Evolutionary conservation across 106 monocot genomes (phyloP), one percentile per base, ranked within the genome.

Genomic region (Chionographis japonica): DNA sequence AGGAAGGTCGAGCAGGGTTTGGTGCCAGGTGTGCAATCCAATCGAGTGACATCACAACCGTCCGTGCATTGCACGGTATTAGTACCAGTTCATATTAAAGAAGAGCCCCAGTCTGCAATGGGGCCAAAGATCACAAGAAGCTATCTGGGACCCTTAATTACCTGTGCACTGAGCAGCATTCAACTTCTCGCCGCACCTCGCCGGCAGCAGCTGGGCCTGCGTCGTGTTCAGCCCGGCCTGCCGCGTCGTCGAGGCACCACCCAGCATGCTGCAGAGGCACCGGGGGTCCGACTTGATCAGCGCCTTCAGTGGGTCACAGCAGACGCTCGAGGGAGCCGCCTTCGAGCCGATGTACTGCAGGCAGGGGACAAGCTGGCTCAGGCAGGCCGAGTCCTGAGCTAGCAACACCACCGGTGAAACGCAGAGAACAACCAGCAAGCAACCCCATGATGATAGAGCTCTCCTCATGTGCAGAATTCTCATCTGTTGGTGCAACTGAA

Each of bases 181-280:
- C 19, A 74, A 81, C 38, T 79, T 79, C 65, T 81, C 61, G 7
- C 85, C 82, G 20, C 89, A 82, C 16, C 74, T 78, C 8, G 72
- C 42, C 0, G 82, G 76, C 62, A 88, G 43, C 1, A 17, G 18
- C 18, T 63, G 19, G 3, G 81, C 88, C 62, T 71, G 59, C 0
- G 70, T 81, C 69, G 67, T 62, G 60, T 88, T 81, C 53, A 85
- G 60, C 13, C 81, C 79, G 27, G 77, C 63, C 58, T 80, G 80
- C 58, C 50, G 42, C 4, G 74, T 50, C 20, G 75, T 40, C 36
- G 65, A 75, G 62, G 40, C 68, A 46, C 62, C n/a, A 12, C 60
- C 68, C 6, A 88, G 78, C 69, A 82, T 61, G 75, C 63, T 78
- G 74, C 88, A 88, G 60, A 88, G 75, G 66, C 88, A 88, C 3